phyloP scores from a whole-genome alignment of 805 yeast genomes.

The Saccharomyces cerevisiae region DNA sequence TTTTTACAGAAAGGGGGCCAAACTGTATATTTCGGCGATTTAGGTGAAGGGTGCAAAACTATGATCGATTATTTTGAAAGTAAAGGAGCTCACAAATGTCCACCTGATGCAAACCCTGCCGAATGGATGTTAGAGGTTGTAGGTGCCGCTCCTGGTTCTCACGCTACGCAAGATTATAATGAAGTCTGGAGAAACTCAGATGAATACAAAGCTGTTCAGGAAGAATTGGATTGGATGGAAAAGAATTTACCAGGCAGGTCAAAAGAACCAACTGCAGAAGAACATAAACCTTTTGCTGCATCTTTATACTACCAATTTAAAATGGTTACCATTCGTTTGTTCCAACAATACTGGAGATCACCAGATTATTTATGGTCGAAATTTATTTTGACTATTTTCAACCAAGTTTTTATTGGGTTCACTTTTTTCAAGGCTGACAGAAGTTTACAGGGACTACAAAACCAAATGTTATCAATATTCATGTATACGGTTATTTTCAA shows the following conservation, averaged over 20 bases:
- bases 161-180: slow-evolving; percentile 55
- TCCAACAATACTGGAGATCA: slow-evolving; percentile 56
- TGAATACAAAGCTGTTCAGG: slow-evolving; percentile 46
- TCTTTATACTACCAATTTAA: slow-evolving; percentile 33
- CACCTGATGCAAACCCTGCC: slow-evolving; percentile 62
- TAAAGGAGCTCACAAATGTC: slow-evolving; percentile 55
- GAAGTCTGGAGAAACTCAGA: slow-evolving; percentile 63
- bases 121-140: slow-evolving; percentile 82
- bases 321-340: slow-evolving; percentile 42
- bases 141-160: slow-evolving; percentile 70
- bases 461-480: slow-evolving; percentile 65
- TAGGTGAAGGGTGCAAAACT: slow-evolving; percentile 42
- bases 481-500: slow-evolving; percentile 49
- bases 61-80: slow-evolving; percentile 53
- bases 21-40: slow-evolving; percentile 66
- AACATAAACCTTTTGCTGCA: slow-evolving; percentile 35
- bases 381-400: slow-evolving; percentile 38
- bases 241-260: slow-evolving; percentile 38
- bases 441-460: slow-evolving; percentile 60
- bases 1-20: slow-evolving; percentile 60
- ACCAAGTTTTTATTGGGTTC: slow-evolving; percentile 57
- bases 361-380: slow-evolving; percentile 50
- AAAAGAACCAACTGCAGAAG: slow-evolving; percentile 21
- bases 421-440: slow-evolving; percentile 55
- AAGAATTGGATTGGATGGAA: slow-evolving; percentile 54